Evolutionary conservation across 192 early-diverging fungal species (phyloP).

Genomic region (Chytriomyces hyalinus): DNA sequence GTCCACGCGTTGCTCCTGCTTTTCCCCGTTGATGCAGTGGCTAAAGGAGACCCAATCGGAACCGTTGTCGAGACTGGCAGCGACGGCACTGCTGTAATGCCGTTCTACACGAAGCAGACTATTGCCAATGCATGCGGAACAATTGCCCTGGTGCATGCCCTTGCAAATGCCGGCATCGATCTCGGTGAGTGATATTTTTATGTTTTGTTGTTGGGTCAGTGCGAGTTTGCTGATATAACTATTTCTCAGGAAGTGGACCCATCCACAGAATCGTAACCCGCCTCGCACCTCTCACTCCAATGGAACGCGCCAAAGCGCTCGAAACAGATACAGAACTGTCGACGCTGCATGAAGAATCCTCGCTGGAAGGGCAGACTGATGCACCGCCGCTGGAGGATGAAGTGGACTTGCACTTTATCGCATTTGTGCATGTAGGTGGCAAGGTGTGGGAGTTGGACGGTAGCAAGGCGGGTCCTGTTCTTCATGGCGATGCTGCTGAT

Average conservation of each 20-base stretch:
- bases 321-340: conserved; percentile 62
- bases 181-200: conserved; percentile 43
- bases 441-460: conserved; percentile 89
- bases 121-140: conserved; percentile 94
- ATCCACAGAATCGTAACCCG: conserved; percentile 71
- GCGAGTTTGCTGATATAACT: not conserved
- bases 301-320: conserved; percentile 73
- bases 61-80: conserved; percentile 33
- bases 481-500: conserved; percentile 71
- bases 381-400: conserved; percentile 60
- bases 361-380: conserved; percentile 40
- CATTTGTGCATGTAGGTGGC: conserved; percentile 80
- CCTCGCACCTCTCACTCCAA: conserved; percentile 65
- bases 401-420: conserved; percentile 84
- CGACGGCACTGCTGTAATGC: not conserved
- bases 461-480: conserved; percentile 76
- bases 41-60: conserved; percentile 16
- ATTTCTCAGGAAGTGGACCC: conserved; percentile 51
- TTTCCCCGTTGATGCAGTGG: conserved; percentile 65
- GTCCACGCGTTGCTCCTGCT: conserved; percentile 84
- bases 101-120: conserved; percentile 84
- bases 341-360: conserved; percentile 45
- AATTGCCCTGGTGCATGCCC: conserved; percentile 88
- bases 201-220: not conserved
- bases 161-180: conserved; percentile 73